These are phyloP conservation scores for Fagopyrum esculentum DNA, from an alignment of 148 eudicot species.

Conservation along the genomic window DNA sequence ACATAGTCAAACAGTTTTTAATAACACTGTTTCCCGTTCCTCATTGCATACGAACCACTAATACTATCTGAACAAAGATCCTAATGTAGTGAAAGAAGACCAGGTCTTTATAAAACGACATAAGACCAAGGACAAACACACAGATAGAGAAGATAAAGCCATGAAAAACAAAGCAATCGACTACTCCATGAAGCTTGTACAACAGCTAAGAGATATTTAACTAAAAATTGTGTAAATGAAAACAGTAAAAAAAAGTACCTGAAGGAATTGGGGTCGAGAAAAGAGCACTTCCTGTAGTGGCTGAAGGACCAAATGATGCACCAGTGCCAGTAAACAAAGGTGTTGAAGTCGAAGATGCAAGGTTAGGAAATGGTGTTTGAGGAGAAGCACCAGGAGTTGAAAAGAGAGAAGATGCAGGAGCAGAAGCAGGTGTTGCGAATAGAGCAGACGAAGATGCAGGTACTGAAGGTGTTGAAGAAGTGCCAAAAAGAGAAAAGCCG, in stretches of 20 bases:
- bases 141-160: not conserved
- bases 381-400: constrained; percentile 47
- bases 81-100: not conserved
- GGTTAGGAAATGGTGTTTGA: constrained; percentile 50
- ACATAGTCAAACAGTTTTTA: not conserved
- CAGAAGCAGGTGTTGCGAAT: constrained; percentile 50
- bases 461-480: constrained; percentile 33
- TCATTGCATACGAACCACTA: not conserved
- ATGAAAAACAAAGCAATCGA: not conserved
- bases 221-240: not conserved
- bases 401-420: constrained; percentile 36
- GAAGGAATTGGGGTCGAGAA: constrained; percentile 67
- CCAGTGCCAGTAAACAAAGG: constrained; percentile 30
- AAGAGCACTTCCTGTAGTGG: constrained; percentile 37
- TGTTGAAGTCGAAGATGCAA: constrained; percentile 45
- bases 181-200: not conserved
- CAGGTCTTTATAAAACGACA: not conserved
- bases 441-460: constrained; percentile 45
- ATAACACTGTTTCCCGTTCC: not conserved
- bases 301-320: constrained; percentile 42
- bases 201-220: not conserved
- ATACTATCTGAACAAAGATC: not conserved
- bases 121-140: not conserved
- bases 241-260: constrained; percentile 30
- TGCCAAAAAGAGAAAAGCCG: constrained; percentile 42